phyloP scores from a whole-genome alignment of 1,139 yeast species.

The Geotrichum phurueaensis region DNA sequence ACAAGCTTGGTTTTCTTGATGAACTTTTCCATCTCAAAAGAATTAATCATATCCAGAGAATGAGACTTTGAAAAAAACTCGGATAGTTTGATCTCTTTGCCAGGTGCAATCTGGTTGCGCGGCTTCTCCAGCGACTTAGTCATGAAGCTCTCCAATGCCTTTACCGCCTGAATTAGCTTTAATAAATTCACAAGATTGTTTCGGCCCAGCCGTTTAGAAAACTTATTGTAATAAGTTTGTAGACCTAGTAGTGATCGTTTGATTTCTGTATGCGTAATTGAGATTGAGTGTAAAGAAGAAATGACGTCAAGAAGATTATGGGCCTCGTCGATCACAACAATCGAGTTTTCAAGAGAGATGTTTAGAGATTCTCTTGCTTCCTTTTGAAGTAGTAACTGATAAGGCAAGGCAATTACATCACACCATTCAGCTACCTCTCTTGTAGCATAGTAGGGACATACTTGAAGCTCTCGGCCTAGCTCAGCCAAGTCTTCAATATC shows the following conservation, averaged over 20 bases:
- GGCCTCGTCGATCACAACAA: conserved; percentile 86
- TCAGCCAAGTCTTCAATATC: conserved; percentile 78
- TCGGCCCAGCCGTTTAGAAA: conserved; percentile 58
- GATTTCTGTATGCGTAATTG: conserved; percentile 50
- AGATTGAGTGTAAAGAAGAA: conserved; percentile 59
- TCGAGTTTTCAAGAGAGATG: conserved; percentile 54
- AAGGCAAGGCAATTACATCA: conserved; percentile 80
- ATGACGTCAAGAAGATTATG: conserved; percentile 81
- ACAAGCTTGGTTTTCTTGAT: conserved; percentile 69
- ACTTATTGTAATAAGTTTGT: conserved; percentile 52
- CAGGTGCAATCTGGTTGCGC: conserved; percentile 41
- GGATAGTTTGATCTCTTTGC: conserved; percentile 47
- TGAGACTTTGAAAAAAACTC: conserved; percentile 48
- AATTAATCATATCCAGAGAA: conserved; percentile 67
- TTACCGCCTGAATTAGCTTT: conserved; percentile 57
- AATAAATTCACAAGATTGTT: conserved; percentile 66
- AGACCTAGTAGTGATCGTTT: conserved; percentile 43
- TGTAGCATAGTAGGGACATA: conserved; percentile 81
- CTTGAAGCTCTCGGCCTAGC: conserved; percentile 51
- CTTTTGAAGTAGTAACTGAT: conserved; percentile 67
- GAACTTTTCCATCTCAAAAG: conserved; percentile 61
- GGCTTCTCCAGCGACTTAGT: conserved; percentile 29
- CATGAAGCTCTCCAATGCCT: conserved; percentile 45
- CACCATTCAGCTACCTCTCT: conserved; percentile 42
- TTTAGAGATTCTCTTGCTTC: conserved; percentile 57